Evolutionary conservation across 2,329 filamentous ascomycete species (phyloP), one percentile per base, ranked within the genome.

Genomic region (Microcyclosporella mali): DNA sequence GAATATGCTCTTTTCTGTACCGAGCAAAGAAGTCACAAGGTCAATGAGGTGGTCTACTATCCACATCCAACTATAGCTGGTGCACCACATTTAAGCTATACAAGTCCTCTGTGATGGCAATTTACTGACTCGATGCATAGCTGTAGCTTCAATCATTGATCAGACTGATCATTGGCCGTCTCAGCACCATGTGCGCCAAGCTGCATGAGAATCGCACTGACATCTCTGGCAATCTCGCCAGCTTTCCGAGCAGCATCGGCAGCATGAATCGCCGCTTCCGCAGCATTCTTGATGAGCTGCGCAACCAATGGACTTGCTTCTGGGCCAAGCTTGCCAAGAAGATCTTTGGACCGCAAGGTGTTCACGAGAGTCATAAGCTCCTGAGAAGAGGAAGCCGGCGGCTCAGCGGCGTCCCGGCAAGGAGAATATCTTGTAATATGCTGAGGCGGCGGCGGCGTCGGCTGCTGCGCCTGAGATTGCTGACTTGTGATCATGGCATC

Each of bases 201-300:
- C 9, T 44, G 41, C 36, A 44, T 15, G 3, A 47, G 37, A 10
- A 47, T 33, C 37, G 37, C 29, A 29, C 45, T 36, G 15, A 47
- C 45, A 30, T 43, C 40, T 17, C 37, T 39, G n/a, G 45, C 45
- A 36, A 43, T 43, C 33, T 47, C 41, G n/a, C 40, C 45, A 33
- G 45, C 45, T 16, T 34, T 37, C 18, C 41, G 28, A 9, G 45
- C 45, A 14, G 45, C 45, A 25, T 43, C 40, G 12, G 45, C 45
- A 8, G 45, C 40, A 32, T 47, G 37, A 28, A 40, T 47, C 7
- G 45, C 38, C 12, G 45, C 40, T 21, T 47, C 41, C 16, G 45
- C 41, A 12, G 45, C 45, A 14, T 47, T 47, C 15, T 33, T 31
- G 6, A 37, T 30, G n/a, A 47, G 37, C 33, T 43, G 40, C 31